A percentile compares a stretch with the other conserved stretches of the same genome.
phyloP scores from a whole-genome alignment of 768 basidiomycete genomes.

The Agaricus sinodeliciosus region DNA sequence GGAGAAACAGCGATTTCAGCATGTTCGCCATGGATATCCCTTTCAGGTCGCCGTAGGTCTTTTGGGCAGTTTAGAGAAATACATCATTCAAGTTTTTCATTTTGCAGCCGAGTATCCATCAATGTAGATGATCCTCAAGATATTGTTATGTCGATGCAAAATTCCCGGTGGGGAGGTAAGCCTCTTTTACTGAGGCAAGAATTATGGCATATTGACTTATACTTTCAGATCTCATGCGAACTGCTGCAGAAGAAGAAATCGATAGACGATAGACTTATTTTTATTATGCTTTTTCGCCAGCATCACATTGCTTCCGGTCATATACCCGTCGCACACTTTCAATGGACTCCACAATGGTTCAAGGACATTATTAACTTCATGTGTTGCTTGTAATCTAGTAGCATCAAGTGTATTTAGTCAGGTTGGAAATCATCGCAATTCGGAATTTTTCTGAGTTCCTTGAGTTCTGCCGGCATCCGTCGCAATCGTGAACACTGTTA shows the following conservation, averaged over 20 bases:
- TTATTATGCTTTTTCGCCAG: too few relatives aligned
- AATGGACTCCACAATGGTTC: too few relatives aligned
- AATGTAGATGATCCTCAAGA: conserved; percentile 40
- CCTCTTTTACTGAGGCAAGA: not conserved
- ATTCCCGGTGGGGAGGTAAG: conserved; percentile 70
- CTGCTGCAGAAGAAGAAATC: conserved; percentile 3
- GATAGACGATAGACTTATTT: not conserved
- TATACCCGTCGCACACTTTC: too few relatives aligned
- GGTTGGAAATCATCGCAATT: too few relatives aligned
- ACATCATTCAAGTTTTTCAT: conserved; percentile 8
- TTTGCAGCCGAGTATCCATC: conserved; percentile 30
- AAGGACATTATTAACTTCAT: not conserved
- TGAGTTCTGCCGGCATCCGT: too few relatives aligned
- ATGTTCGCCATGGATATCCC: conserved; percentile 47
- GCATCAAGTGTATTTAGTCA: too few relatives aligned
- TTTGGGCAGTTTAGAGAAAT: not conserved
- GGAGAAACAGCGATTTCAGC: conserved; percentile 54
- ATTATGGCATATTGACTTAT: not conserved
- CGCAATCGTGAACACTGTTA: too few relatives aligned
- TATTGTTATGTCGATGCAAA: conserved; percentile 52
- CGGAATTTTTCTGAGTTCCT: too few relatives aligned
- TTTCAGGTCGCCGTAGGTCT: conserved; percentile 40
- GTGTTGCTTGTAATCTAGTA: too few relatives aligned
- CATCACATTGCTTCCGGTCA: too few relatives aligned
- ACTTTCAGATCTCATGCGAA: conserved; percentile 3